Percentiles rank a stretch among this genome's conserved stretches.
Evolutionary conservation across 768 basidiomycete genomes (phyloP).

Genomic region (Lentinula lateritia): DNA sequence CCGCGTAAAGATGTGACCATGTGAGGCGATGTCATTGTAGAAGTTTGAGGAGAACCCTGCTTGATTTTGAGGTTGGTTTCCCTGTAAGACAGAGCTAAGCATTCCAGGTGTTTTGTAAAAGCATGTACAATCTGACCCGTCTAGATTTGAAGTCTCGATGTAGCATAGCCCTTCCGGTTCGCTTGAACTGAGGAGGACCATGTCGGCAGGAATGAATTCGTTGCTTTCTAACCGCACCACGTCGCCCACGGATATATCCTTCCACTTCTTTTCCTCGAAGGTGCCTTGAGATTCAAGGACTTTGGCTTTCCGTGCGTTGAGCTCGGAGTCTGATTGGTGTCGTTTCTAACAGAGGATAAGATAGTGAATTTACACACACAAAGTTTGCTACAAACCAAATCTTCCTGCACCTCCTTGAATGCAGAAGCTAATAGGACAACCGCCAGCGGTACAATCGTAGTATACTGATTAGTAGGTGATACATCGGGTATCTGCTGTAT

Average conservation of each 20-base stretch:
- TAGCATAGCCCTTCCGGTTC: constrained; percentile 98
- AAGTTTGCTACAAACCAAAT: constrained; percentile 52
- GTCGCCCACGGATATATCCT: constrained; percentile 86
- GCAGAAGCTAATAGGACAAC: constrained; percentile 90
- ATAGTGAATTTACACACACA: background rate
- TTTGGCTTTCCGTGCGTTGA: constrained; percentile 80
- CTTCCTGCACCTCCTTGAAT: constrained; percentile 94
- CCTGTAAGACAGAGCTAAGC: constrained; percentile 30
- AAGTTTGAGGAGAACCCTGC: constrained; percentile 82
- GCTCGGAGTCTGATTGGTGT: constrained; percentile 88
- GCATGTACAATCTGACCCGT: constrained; percentile 59
- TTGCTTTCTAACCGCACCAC: constrained; percentile 86
- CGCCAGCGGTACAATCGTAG: constrained; percentile 87
- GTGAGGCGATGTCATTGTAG: constrained; percentile 70
- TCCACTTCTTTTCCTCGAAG: constrained; percentile 81
- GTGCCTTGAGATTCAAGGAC: constrained; percentile 58
- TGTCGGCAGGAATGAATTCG: constrained; percentile 94
- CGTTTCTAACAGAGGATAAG: constrained; percentile 64
- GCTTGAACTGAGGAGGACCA: constrained; percentile 80
- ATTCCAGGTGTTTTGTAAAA: constrained; percentile 1
- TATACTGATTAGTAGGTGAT: constrained; percentile 92
- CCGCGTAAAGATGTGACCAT: constrained; percentile 72
- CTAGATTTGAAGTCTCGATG: constrained; percentile 95
- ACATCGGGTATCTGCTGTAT: constrained; percentile 98
- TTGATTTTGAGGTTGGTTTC: constrained; percentile 99